phyloP scores from a whole-genome alignment of 306 rosid species.

The Datisca glomerata region DNA sequence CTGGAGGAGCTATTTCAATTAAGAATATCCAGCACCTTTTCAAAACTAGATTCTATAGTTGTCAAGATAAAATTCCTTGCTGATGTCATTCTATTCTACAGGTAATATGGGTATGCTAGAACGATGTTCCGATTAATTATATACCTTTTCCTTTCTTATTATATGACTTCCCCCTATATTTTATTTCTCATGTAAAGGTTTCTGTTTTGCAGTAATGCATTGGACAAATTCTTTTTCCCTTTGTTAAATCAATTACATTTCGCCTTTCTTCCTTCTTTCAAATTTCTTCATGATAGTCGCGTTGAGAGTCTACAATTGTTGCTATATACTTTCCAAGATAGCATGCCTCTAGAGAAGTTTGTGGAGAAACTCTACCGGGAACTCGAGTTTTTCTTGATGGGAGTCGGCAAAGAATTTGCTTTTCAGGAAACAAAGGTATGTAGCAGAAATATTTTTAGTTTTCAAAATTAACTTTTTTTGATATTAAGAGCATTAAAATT shows the following conservation, averaged over 20 bases:
- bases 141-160: slow-evolving; percentile 3
- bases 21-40: slow-evolving; percentile 27
- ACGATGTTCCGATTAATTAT: no score
- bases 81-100: slow-evolving; percentile 59
- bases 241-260: slow-evolving; percentile 33
- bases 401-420: slow-evolving; percentile 50
- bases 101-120: slow-evolving; percentile 24
- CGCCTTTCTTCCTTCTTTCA: slow-evolving; percentile 27
- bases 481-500: no score
- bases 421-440: slow-evolving; percentile 71
- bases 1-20: slow-evolving; percentile 44
- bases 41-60: slow-evolving; percentile 47
- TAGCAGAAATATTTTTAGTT: neutral
- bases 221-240: slow-evolving; percentile 51
- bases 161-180: slow-evolving; percentile 3
- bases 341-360: slow-evolving; percentile 27
- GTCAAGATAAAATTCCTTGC: slow-evolving; percentile 58
- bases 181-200: slow-evolving; percentile 17
- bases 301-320: slow-evolving; percentile 61
- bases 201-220: slow-evolving; percentile 51
- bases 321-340: slow-evolving; percentile 26
- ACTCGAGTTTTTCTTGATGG: slow-evolving; percentile 42
- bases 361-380: slow-evolving; percentile 53
- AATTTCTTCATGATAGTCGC: slow-evolving; percentile 26
- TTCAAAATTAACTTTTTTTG: no score